Conservation (phyloP, 2,329 filamentous ascomycete species). For the Ophiosphaerella narmari region DNA sequence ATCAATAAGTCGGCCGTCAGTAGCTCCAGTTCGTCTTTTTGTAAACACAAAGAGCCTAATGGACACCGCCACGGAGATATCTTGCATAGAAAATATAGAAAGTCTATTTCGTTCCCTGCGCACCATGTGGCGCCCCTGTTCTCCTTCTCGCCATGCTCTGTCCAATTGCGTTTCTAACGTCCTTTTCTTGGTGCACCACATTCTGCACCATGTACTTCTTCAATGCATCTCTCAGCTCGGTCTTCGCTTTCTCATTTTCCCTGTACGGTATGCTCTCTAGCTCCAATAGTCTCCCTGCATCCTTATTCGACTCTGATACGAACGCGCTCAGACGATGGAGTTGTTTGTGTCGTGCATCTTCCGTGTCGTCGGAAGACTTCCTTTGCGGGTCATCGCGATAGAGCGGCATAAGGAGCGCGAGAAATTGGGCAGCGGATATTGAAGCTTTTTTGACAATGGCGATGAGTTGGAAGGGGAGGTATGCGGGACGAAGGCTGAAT, state of each 20-base stretch:
- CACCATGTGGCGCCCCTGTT: conserved; percentile 65
- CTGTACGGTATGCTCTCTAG: conserved; percentile 82
- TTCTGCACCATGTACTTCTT: conserved; percentile 89
- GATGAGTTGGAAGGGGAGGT: conserved; percentile 85
- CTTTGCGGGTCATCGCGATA: conserved; percentile 38
- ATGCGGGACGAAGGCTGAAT: conserved; percentile 59
- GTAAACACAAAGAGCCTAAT: too few relatives aligned
- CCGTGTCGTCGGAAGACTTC: conserved; percentile 31
- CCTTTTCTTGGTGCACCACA: conserved; percentile 71
- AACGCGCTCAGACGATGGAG: conserved; percentile 69
- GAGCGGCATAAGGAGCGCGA: conserved; percentile 41
- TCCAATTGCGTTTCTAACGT: conserved; percentile 80
- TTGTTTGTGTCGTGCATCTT: conserved; percentile 58
- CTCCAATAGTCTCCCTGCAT: conserved; percentile 71
- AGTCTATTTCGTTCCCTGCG: conserved; percentile 39
- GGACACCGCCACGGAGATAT: too few relatives aligned
- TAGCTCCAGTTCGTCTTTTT: too few relatives aligned
- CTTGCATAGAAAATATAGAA: background rate
- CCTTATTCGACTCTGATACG: conserved; percentile 65
- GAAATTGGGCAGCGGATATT: conserved; percentile 63
- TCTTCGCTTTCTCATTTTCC: conserved; percentile 66
- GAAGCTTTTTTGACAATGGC: conserved; percentile 74
- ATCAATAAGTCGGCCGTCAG: too few relatives aligned
- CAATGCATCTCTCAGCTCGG: conserved; percentile 70
- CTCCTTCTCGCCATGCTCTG: conserved; percentile 67